Evolutionary conservation across 441 rosid species (phyloP).

Genomic region (Hura crepitans): DNA sequence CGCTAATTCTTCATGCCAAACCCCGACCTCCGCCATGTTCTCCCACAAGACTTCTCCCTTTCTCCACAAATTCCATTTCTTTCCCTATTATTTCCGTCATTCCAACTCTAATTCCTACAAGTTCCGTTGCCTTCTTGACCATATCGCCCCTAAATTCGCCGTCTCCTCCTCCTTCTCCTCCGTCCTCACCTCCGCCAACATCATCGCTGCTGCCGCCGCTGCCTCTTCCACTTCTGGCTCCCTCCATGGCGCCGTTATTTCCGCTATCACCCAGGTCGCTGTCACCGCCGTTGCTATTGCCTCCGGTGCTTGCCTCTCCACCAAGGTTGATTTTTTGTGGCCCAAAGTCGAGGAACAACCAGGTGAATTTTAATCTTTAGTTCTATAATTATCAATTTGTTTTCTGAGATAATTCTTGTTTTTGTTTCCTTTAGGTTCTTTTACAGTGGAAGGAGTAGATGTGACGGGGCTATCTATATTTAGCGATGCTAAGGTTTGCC

Average conservation of each 20-base stretch:
- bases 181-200: conserved; percentile 36
- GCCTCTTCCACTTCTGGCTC: conserved; percentile 36
- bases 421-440: conserved; percentile 36
- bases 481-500: conserved; percentile 51
- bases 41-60: conserved; percentile 24
- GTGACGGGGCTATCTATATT: conserved; percentile 58
- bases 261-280: conserved; percentile 68
- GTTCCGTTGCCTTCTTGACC: conserved; percentile 36
- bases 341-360: conserved; percentile 64
- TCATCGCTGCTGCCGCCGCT: conserved; percentile 52
- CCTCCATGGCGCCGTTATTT: conserved; percentile 54
- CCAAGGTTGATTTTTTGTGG: conserved; percentile 69
- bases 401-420: background rate
- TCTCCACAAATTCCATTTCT: conserved; percentile 24
- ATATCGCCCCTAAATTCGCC: conserved; percentile 35
- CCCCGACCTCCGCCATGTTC: conserved; percentile 28
- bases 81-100: conserved; percentile 20
- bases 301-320: conserved; percentile 78
- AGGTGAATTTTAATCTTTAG: conserved; percentile 26
- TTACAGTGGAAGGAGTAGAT: conserved; percentile 57
- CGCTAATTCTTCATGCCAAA: background rate
- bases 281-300: conserved; percentile 70
- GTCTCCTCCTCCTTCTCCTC: conserved; percentile 41
- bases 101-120: conserved; percentile 14
- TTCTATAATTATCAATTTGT: background rate